phyloP scores from a whole-genome alignment of 2,329 filamentous ascomycete genomes.

The Paraphaeosphaeria sporulosa region DNA sequence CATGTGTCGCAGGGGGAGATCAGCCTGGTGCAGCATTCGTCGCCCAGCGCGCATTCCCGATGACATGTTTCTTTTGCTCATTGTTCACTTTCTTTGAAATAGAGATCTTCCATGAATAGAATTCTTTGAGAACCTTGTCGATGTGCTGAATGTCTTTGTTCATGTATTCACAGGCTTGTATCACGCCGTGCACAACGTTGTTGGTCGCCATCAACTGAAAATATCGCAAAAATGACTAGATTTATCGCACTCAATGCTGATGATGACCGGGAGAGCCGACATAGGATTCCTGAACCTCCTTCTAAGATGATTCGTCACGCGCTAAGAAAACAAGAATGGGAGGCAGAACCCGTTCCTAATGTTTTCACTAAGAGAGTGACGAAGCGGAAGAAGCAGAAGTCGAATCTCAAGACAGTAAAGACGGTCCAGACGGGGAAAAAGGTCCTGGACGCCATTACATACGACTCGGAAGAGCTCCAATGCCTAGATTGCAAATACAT shows the following conservation, averaged over 20 bases:
- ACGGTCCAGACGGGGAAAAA: too few relatives aligned
- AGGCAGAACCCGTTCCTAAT: background rate
- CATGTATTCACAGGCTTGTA: background rate
- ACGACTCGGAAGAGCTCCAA: too few relatives aligned
- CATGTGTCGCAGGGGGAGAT: background rate
- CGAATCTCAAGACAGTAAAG: too few relatives aligned
- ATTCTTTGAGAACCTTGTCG: background rate
- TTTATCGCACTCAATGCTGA: background rate
- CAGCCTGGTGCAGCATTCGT: background rate
- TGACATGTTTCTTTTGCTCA: background rate
- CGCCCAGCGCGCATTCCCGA: background rate
- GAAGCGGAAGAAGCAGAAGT: too few relatives aligned
- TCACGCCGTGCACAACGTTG: background rate
- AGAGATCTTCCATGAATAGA: background rate
- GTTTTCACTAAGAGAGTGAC: too few relatives aligned
- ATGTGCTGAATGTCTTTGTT: background rate
- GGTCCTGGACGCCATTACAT: too few relatives aligned
- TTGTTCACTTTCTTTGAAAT: background rate
- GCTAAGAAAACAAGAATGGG: background rate
- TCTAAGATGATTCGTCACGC: background rate
- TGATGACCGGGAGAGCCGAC: background rate
- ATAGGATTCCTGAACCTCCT: background rate
- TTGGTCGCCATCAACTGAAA: background rate
- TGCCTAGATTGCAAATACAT: too few relatives aligned
- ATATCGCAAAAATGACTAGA: background rate